phyloP scores from a whole-genome alignment of 208 protist species.

The Borovskyia barvae region DNA sequence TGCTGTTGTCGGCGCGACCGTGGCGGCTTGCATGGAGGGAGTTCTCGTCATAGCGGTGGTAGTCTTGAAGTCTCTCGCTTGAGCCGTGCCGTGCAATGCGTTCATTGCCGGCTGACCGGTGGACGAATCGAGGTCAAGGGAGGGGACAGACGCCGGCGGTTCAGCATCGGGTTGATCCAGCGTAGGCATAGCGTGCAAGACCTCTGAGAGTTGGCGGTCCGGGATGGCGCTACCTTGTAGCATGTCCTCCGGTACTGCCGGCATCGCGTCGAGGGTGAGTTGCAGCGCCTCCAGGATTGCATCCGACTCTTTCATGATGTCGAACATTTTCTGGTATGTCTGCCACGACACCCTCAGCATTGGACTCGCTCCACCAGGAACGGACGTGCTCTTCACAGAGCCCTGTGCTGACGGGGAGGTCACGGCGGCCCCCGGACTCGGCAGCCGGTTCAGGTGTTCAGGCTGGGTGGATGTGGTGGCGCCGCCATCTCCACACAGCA shows the following conservation, averaged over 20 bases:
- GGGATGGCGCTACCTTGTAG: constrained; percentile 33
- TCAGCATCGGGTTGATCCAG: background rate
- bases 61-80: too few species aligned
- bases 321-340: constrained; percentile 64
- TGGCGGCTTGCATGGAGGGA: too few species aligned
- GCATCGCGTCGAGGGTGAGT: constrained; percentile 41
- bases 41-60: too few species aligned
- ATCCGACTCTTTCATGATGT: constrained; percentile 64
- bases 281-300: constrained; percentile 39
- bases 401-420: background rate
- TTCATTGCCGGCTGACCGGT: too few species aligned
- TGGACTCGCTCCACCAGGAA: background rate
- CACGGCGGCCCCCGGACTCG: background rate
- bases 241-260: constrained; percentile 27
- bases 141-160: too few species aligned
- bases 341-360: constrained; percentile 42
- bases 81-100: too few species aligned
- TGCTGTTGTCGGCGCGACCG: too few species aligned
- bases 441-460: background rate
- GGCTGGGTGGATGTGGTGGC: background rate
- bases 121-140: too few species aligned
- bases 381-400: background rate
- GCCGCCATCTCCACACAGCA: constrained; percentile 27
- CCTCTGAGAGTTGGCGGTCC: constrained; percentile 12
- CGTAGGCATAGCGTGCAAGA: constrained; percentile 9